Evolutionary conservation across 495 filamentous ascomycete genomes (phyloP).

Genomic region (Xylaria telfairii): DNA sequence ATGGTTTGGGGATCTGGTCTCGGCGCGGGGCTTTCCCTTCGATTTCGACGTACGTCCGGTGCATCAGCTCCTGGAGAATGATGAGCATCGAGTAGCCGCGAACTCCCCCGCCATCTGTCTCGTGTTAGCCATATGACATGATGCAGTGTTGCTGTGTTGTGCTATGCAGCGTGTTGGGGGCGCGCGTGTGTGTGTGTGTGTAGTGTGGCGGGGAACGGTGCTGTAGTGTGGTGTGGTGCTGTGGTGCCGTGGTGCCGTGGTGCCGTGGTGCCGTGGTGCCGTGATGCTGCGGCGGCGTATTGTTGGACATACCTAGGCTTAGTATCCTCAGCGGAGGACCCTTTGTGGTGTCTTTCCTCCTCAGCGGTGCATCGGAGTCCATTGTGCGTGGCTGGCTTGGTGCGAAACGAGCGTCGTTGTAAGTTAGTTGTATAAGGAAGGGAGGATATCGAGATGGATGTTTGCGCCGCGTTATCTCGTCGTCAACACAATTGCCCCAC

Average conservation of each 20-base stretch:
- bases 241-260: background rate
- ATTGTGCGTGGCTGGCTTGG: slow-evolving; percentile 28
- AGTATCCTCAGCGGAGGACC: slow-evolving; percentile 90
- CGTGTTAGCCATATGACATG: slow-evolving; percentile 24
- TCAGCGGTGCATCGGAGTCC: slow-evolving; percentile 42
- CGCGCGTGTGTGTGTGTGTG: too few relatives aligned
- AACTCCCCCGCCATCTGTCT: slow-evolving; percentile 90
- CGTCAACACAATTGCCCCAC: slow-evolving; percentile 18
- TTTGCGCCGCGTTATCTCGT: slow-evolving; percentile 6
- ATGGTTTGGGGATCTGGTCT: slow-evolving; percentile 92
- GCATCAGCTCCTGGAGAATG: slow-evolving; percentile 95
- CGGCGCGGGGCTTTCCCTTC: slow-evolving; percentile 83
- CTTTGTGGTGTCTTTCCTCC: slow-evolving; percentile 90
- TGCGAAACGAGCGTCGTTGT: background rate
- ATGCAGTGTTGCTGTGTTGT: background rate
- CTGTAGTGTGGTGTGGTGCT: background rate
- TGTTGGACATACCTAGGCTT: slow-evolving; percentile 73
- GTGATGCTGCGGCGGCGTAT: slow-evolving; percentile 13
- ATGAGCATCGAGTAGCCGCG: slow-evolving; percentile 97
- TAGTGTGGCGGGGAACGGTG: background rate
- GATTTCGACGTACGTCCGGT: slow-evolving; percentile 83
- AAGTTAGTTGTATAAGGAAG: slow-evolving; percentile 5
- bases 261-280: background rate
- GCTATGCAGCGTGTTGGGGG: background rate
- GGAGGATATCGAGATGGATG: background rate